Evolutionary conservation across 106 monocot genomes (phyloP).

Genomic region (Dendrobium chrysotoxum): DNA sequence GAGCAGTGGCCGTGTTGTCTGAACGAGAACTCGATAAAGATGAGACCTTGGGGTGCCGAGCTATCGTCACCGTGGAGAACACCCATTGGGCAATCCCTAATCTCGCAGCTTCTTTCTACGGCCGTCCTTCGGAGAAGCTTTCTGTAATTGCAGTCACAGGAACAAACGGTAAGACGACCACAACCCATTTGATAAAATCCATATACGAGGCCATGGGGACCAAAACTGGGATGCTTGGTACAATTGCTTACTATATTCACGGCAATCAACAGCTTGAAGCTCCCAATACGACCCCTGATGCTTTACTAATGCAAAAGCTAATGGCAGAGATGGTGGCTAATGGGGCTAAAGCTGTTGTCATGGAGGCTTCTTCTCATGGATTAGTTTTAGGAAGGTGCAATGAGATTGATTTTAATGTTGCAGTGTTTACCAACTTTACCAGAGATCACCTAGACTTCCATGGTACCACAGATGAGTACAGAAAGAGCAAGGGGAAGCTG

Average conservation of each 20-base stretch:
- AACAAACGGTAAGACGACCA: slow-evolving; percentile 63
- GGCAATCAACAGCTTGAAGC: slow-evolving; percentile 43
- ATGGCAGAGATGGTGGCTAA: slow-evolving; percentile 33
- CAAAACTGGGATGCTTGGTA: slow-evolving; percentile 46
- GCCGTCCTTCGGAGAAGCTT: slow-evolving; percentile 44
- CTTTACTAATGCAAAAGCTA: slow-evolving; percentile 19
- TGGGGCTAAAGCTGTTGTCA: slow-evolving; percentile 25
- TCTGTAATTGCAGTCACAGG: slow-evolving; percentile 59
- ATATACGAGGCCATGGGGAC: slow-evolving; percentile 51
- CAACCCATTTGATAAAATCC: slow-evolving; percentile 53
- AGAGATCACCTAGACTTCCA: slow-evolving; percentile 56
- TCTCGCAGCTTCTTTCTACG: slow-evolving; percentile 45
- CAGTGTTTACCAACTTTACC: slow-evolving; percentile 65
- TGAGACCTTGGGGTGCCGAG: slow-evolving; percentile 23
- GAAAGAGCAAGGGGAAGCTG: slow-evolving; percentile 46
- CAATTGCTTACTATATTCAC: slow-evolving; percentile 40
- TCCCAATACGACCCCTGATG: slow-evolving; percentile 33
- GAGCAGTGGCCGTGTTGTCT: slow-evolving; percentile 50
- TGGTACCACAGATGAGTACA: slow-evolving; percentile 41
- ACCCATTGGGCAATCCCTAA: slow-evolving; percentile 37
- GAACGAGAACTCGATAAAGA: slow-evolving; percentile 33
- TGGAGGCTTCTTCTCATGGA: slow-evolving; percentile 40
- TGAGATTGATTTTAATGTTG: slow-evolving; percentile 65
- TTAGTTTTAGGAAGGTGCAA: slow-evolving; percentile 51
- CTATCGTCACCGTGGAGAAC: slow-evolving; percentile 49